Conservation (phyloP, 352 stramenopile genomes). For the Globisporangium irregulare region DNA sequence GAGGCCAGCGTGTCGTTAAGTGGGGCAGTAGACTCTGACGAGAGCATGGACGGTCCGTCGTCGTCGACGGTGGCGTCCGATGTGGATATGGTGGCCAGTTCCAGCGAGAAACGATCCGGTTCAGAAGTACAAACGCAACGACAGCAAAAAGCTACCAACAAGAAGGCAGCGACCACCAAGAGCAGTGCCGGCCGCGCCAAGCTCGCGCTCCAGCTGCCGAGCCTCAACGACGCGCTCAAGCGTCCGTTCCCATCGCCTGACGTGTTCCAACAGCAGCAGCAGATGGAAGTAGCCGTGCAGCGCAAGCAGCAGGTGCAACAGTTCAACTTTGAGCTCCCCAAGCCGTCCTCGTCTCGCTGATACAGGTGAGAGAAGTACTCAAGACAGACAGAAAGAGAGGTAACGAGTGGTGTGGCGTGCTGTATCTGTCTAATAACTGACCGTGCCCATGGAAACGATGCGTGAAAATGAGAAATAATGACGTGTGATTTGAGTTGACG, state of each 20-base stretch:
- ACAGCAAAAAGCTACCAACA: conserved; percentile 16
- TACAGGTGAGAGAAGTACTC: not conserved
- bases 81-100: conserved; percentile 22
- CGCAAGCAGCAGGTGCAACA: not conserved
- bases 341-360: not conserved
- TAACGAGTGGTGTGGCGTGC: too few relatives aligned
- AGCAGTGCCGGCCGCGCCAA: conserved; percentile 13
- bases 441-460: too few relatives aligned
- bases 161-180: conserved; percentile 19
- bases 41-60: conserved; percentile 35
- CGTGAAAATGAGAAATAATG: too few relatives aligned
- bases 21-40: conserved; percentile 36
- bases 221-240: conserved; percentile 39
- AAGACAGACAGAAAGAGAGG: conserved; percentile 2
- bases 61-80: conserved; percentile 34
- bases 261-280: not conserved
- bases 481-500: too few relatives aligned
- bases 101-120: conserved; percentile 8
- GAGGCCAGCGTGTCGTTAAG: conserved; percentile 33
- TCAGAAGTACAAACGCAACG: conserved; percentile 11
- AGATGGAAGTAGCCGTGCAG: not conserved
- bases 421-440: too few relatives aligned
- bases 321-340: conserved; percentile 11
- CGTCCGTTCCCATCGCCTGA: conserved; percentile 24
- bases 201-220: conserved; percentile 31